Base-by-base conservation (phyloP, 129 eudicot genomes). In the Calendula officinalis region DNA sequence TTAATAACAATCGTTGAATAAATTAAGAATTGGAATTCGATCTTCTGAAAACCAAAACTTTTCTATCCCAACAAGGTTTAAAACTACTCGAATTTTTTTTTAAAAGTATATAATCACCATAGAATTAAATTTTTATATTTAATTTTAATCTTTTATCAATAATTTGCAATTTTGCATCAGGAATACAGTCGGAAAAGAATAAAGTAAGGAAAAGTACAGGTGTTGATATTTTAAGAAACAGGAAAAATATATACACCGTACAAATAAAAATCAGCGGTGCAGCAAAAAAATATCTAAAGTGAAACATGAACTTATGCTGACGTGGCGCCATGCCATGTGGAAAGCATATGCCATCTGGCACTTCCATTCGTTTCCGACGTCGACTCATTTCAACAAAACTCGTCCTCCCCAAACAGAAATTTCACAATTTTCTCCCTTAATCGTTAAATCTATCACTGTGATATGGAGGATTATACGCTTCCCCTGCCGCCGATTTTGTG, bases 301-400 rank as follows among this genome's bases (percentile, higher is more conserved):
- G 53, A 60, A 57, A 50, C 17, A 49, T 14, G 61, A 59, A 60
- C 45, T 41, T 60, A 12, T 35, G 51, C 37, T 16, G 68, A 60
- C 75, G 51, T 70, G 68, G 45, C 54, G 51, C 45, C 45, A n/a
- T 70, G 75, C 75, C 68, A 70, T 60, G 68, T 70, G 68, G 68
- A 70, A 60, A 70, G 62, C 34, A 48, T 41, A 32, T 60, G 61
- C 60, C 75, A 70, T 60, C 68, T 70, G 68, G 68, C 68, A 50
- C 54, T 38, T 69, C 46, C 46, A 30, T 36, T 69, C 50, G 33
- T 15, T 37, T 37, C 14, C 37, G 4, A 15, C 16, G 13, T 45
- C 65, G 14, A 43, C 37, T 40, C 72, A 6, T 51, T 8, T 30
- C 47, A 47, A 35, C 59, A 11, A 49, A 65, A 49, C 10, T 16